These are phyloP conservation scores for Teunomyces atbi DNA, from an alignment of 805 yeast genomes.

Conservation along the genomic window DNA sequence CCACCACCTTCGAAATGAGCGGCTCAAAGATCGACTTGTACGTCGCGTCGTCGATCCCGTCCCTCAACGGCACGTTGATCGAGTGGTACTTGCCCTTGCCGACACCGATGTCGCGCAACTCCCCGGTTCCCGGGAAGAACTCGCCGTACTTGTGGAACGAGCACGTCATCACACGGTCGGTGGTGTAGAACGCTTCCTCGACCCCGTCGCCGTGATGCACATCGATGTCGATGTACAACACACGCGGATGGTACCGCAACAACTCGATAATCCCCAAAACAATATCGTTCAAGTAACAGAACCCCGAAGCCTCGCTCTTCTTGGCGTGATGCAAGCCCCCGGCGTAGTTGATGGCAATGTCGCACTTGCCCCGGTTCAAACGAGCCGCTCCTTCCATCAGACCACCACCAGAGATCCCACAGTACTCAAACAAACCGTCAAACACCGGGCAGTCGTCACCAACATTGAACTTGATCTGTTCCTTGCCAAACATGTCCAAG, in stretches of 20 bases:
- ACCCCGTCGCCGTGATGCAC: conserved; percentile 96
- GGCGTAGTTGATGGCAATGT: conserved; percentile 89
- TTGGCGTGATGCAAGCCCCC: conserved; percentile 95
- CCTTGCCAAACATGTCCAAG: conserved; percentile 80
- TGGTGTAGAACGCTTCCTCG: conserved; percentile 88
- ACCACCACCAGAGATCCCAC: conserved; percentile 83
- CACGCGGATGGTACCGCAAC: conserved; percentile 80
- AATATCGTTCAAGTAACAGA: conserved; percentile 88
- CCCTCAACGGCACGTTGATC: conserved; percentile 82
- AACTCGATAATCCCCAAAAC: conserved; percentile 80
- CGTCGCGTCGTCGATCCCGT: conserved; percentile 91
- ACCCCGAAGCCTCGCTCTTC: conserved; percentile 85
- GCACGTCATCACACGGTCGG: conserved; percentile 87
- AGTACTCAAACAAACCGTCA: conserved; percentile 74
- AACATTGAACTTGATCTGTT: conserved; percentile 87
- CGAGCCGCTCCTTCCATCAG: conserved; percentile 88
- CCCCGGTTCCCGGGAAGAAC: conserved; percentile 93
- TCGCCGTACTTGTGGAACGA: conserved; percentile 92
- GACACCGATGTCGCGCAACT: conserved; percentile 78
- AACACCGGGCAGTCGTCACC: conserved; percentile 91
- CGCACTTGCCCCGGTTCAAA: conserved; percentile 77
- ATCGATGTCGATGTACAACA: conserved; percentile 84
- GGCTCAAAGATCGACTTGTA: conserved; percentile 89
- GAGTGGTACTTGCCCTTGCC: conserved; percentile 82
- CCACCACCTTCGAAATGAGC: conserved; percentile 69